Conservation (phyloP, 2,329 filamentous ascomycete genomes). For the Sarocladium brachiariae region DNA sequence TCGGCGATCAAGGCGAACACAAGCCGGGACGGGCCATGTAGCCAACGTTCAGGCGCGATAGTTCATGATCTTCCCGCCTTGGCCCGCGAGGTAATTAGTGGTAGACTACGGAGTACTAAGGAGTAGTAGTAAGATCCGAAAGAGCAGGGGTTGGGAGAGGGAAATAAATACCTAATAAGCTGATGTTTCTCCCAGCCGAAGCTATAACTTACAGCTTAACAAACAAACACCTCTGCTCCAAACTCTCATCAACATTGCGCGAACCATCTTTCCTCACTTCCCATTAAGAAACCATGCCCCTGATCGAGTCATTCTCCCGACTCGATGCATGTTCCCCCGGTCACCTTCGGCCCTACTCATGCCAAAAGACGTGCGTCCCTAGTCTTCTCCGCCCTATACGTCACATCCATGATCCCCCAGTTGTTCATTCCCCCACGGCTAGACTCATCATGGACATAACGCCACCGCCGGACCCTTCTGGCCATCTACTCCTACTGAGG, state of each 20-base stretch:
- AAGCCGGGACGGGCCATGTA: no score
- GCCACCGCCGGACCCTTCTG: background rate
- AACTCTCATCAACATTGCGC: background rate
- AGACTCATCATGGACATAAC: background rate
- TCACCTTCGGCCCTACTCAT: slow-evolving; percentile 1
- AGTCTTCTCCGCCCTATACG: slow-evolving; percentile 1
- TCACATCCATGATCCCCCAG: background rate
- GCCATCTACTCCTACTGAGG: no score
- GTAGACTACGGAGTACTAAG: no score
- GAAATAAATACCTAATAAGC: no score
- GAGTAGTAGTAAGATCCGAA: no score
- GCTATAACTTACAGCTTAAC: no score
- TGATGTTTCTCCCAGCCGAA: no score
- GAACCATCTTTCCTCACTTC: no score
- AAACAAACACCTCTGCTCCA: background rate
- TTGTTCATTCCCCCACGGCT: background rate
- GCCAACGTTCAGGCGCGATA: no score
- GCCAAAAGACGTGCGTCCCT: background rate
- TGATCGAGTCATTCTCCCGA: slow-evolving; percentile 1
- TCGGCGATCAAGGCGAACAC: background rate
- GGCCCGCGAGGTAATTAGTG: no score
- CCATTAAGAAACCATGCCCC: no score
- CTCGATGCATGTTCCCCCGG: background rate
- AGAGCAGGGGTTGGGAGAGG: no score
- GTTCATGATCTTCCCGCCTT: background rate